These are phyloP conservation scores for Blastomyces gilchristii DNA, from an alignment of 2,329 filamentous ascomycete species.

Conservation along the genomic window DNA sequence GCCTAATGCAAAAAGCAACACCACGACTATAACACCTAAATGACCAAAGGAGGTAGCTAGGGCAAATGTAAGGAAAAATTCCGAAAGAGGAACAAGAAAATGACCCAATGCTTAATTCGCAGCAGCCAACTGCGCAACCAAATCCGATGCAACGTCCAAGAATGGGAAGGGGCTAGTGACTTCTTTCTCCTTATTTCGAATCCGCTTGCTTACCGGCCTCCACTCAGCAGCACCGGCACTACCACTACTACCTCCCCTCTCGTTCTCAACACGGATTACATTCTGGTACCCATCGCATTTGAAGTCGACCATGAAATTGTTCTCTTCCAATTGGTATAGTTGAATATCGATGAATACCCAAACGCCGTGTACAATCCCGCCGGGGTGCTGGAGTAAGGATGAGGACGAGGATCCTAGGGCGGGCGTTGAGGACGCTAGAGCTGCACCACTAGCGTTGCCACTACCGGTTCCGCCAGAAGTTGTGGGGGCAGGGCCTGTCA, in stretches of 20 bases:
- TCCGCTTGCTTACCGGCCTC: constrained; percentile 40
- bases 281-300: constrained; percentile 97
- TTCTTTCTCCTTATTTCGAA: constrained; percentile 73
- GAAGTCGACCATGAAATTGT: constrained; percentile 94
- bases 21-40: not conserved
- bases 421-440: constrained; percentile 18
- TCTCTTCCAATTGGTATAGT: constrained; percentile 84
- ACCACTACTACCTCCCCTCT: constrained; percentile 20
- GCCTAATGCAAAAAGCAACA: not conserved
- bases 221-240: constrained; percentile 27
- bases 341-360: constrained; percentile 94
- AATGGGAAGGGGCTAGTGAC: constrained; percentile 93
- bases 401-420: constrained; percentile 30
- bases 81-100: not conserved
- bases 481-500: constrained; percentile 27
- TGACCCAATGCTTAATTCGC: constrained; percentile 43
- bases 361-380: constrained; percentile 54
- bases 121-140: constrained; percentile 88
- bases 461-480: constrained; percentile 16
- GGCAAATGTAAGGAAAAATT: not conserved
- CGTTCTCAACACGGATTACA: constrained; percentile 45
- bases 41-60: not conserved
- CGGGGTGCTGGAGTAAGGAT: constrained; percentile 35
- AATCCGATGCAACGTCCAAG: constrained; percentile 78
- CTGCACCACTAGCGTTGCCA: not conserved